A percentile compares a stretch with the other conserved stretches of the same genome.
Conservation (phyloP, 495 filamentous ascomycete genomes). For the Aeminium ludgeri region DNA sequence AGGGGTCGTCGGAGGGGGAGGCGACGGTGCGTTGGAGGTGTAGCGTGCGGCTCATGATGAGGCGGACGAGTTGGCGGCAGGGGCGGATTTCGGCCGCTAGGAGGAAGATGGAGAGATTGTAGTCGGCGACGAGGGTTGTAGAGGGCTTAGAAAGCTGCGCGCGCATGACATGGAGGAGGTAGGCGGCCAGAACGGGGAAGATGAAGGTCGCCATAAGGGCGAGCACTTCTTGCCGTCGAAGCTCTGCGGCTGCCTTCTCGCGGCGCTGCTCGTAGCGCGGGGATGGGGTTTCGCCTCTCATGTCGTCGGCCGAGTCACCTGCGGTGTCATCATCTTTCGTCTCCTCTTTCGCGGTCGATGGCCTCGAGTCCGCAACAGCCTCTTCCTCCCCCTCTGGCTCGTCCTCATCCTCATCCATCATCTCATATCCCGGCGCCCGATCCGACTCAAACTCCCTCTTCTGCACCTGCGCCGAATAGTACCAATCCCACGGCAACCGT, state of each 20-base stretch:
- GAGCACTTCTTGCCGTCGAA: conserved; percentile 54
- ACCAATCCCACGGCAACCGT: conserved; percentile 88
- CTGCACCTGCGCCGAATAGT: conserved; percentile 51
- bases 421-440: conserved; percentile 21
- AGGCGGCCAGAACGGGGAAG: conserved; percentile 49
- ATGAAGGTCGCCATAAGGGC: conserved; percentile 67
- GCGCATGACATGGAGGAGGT: conserved; percentile 18
- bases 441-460: conserved; percentile 11
- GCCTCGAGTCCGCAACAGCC: conserved; percentile 3
- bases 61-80: conserved; percentile 58
- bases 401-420: conserved; percentile 19
- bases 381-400: conserved; percentile 16
- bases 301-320: no score
- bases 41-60: conserved; percentile 63
- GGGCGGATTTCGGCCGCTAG: conserved; percentile 76
- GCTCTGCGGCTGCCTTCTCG: conserved; percentile 29
- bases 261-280: conserved; percentile 6
- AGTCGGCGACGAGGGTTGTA: conserved; percentile 30
- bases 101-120: conserved; percentile 75
- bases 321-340: conserved; percentile 9
- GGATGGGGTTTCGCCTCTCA: not conserved
- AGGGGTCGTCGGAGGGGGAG: conserved; percentile 25
- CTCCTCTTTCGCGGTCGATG: not conserved
- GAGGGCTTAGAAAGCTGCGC: conserved; percentile 56
- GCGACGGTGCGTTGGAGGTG: conserved; percentile 60